Evolutionary conservation across 306 rosid genomes (phyloP).

Genomic region (Quercus alba): DNA sequence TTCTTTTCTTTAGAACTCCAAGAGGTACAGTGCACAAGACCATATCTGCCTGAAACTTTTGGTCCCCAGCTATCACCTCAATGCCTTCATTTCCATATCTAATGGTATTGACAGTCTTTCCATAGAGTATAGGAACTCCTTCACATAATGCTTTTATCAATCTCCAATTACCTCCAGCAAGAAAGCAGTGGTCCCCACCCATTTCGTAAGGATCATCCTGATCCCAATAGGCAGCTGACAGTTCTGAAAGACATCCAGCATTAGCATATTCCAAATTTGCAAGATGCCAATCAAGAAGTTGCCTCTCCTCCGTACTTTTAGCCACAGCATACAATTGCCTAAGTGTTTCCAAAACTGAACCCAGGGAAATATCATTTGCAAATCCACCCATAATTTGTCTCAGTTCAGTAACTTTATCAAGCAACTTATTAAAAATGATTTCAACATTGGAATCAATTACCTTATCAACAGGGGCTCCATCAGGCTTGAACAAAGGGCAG

Average conservation of each 20-base stretch:
- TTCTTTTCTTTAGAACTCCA: slow-evolving; percentile 73
- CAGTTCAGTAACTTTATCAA: slow-evolving; percentile 86
- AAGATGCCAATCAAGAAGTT: slow-evolving; percentile 91
- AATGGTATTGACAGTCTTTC: slow-evolving; percentile 55
- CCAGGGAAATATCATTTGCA: slow-evolving; percentile 72
- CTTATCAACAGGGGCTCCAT: slow-evolving; percentile 64
- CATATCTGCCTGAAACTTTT: slow-evolving; percentile 67
- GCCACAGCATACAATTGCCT: slow-evolving; percentile 68
- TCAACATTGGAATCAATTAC: slow-evolving; percentile 64
- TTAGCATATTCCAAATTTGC: slow-evolving; percentile 94
- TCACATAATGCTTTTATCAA: slow-evolving; percentile 79
- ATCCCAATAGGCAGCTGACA: slow-evolving; percentile 93
- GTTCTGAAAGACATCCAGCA: slow-evolving; percentile 94
- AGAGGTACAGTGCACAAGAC: slow-evolving; percentile 93
- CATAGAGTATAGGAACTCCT: slow-evolving; percentile 78
- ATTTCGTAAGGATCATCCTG: slow-evolving; percentile 98
- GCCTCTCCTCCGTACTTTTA: slow-evolving; percentile 60
- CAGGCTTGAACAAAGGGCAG: slow-evolving; percentile 85
- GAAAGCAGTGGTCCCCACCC: slow-evolving; percentile 98
- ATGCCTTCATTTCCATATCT: slow-evolving; percentile 66
- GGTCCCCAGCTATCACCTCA: slow-evolving; percentile 74
- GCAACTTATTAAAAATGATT: slow-evolving; percentile 70
- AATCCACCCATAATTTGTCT: slow-evolving; percentile 89
- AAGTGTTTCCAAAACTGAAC: slow-evolving; percentile 79
- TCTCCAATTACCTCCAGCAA: slow-evolving; percentile 89